Evolutionary conservation across 2,329 filamentous ascomycete genomes (phyloP), one percentile per base, ranked within the genome.

Genomic region (Aspergillus bombycis): DNA sequence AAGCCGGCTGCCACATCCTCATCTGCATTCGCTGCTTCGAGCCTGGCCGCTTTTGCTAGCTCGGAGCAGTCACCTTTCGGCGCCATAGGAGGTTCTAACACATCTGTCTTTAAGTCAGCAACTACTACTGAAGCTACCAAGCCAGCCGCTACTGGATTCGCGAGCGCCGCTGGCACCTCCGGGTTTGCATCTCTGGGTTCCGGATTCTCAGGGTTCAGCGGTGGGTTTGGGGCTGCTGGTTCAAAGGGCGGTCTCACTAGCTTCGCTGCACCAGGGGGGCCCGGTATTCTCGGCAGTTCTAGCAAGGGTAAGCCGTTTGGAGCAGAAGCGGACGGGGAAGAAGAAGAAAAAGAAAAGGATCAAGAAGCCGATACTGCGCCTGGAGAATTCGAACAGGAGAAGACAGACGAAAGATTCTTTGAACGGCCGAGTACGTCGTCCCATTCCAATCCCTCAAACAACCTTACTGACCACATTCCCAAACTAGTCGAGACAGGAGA

Each of bases 401-500:
- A 81, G 66, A 79, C 80, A n/a, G 82, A 84, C 62, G 79, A 81
- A 58, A 78, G 82, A 71, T 82, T 79, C 76, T 79, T 71, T 68
- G 76, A 77, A 63, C 89, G 93, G 71, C 89, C 90, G 75, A 85
- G 92, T 94, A 82, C 79, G 87, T 78, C 50, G 46, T 38, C 19
- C 4, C 55, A 48, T 34, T 36, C 19, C 12, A 54, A 3, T 36
- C n/a, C 10, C n/a, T n/a, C n/a, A 38, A 32, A n/a, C 4, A 32
- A 21, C 7, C 16, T 19, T n/a, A n/a, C 52, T 55, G 9, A 55
- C 11, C n/a, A 55, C 23, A 52, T 32, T 32, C 6, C 8, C 57
- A 2, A 12, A 46, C 60, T 70, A 94, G 86, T 94, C 48, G 91
- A 96, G 75, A 94, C 95, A 58, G 94, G 94, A 61, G 94, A 98